A percentile compares a stretch with the other conserved stretches of the same genome.
These are phyloP conservation scores for Ogataea haglerorum DNA, from an alignment of 805 yeast species.

Conservation along the genomic window DNA sequence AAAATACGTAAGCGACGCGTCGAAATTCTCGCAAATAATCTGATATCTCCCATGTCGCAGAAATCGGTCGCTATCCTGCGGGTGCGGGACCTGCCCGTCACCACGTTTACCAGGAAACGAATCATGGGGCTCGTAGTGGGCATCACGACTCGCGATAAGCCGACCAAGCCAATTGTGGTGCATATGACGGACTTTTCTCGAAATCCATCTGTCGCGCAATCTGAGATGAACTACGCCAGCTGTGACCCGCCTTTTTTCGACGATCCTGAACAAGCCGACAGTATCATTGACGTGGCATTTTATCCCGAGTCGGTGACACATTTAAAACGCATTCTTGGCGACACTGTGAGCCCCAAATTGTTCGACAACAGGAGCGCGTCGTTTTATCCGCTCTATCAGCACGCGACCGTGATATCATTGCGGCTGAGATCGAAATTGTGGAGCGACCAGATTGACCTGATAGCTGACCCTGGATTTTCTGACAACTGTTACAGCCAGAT, in stretches of 20 bases:
- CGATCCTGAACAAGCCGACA: background rate
- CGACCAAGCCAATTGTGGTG: constrained; percentile 16
- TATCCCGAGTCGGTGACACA: constrained; percentile 2
- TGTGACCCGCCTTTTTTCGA: constrained; percentile 1
- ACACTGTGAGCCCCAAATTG: background rate
- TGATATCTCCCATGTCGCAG: background rate
- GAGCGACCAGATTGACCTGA: constrained; percentile 7
- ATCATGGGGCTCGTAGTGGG: constrained; percentile 22
- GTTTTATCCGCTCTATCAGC: background rate
- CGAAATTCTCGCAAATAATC: background rate
- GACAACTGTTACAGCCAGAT: background rate
- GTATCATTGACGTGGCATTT: constrained; percentile 7
- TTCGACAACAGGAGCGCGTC: background rate
- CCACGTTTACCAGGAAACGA: constrained; percentile 8
- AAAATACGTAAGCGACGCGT: constrained; percentile 3
- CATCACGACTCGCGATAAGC: constrained; percentile 12
- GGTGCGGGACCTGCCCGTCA: constrained; percentile 7
- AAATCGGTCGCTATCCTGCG: constrained; percentile 4
- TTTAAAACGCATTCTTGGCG: background rate
- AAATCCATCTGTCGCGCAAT: background rate
- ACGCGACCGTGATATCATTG: constrained; percentile 10
- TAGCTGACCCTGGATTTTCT: constrained; percentile 6
- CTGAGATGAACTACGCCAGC: constrained; percentile 1
- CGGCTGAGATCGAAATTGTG: constrained; percentile 10
- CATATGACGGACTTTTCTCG: constrained; percentile 25